phyloP scores from a whole-genome alignment of 768 basidiomycete species.

The Chalciporus chontae region DNA sequence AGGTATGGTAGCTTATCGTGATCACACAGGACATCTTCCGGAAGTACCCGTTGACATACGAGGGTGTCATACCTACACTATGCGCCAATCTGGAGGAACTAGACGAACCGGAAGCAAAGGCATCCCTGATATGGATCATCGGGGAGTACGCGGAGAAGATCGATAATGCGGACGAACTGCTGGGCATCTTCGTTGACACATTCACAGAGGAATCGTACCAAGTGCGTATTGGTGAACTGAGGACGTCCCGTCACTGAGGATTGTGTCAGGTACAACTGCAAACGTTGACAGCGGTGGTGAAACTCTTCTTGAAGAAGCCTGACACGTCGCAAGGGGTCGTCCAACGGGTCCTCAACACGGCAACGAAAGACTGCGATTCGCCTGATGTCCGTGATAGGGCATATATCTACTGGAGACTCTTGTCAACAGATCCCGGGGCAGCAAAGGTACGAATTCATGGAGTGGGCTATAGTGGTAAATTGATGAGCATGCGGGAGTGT shows the following conservation, averaged over 20 bases:
- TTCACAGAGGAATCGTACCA: constrained; percentile 94
- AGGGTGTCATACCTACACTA: constrained; percentile 92
- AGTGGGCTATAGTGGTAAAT: not conserved
- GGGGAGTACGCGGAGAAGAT: constrained; percentile 98
- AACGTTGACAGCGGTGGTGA: constrained; percentile 93
- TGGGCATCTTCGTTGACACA: constrained; percentile 85
- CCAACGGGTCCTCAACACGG: constrained; percentile 87
- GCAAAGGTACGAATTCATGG: constrained; percentile 65
- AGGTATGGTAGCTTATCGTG: not conserved
- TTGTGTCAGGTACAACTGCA: constrained; percentile 60
- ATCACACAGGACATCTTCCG: constrained; percentile 87
- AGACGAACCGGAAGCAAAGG: constrained; percentile 97
- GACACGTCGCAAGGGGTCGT: constrained; percentile 91
- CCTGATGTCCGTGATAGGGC: constrained; percentile 96
- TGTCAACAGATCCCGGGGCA: constrained; percentile 92
- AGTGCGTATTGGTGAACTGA: constrained; percentile 36
- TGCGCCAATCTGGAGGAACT: constrained; percentile 95
- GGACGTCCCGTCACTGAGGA: not conserved
- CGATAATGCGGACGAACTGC: constrained; percentile 91
- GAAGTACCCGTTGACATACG: constrained; percentile 93
- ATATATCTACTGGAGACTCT: constrained; percentile 95
- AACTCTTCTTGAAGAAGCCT: constrained; percentile 93
- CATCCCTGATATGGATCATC: constrained; percentile 98
- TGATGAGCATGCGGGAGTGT: constrained; percentile 1
- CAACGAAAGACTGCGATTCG: constrained; percentile 95